Evolutionary conservation across 768 basidiomycete species (phyloP), one percentile per base, ranked within the genome.

Genomic region (Pulveroboletus sp.): DNA sequence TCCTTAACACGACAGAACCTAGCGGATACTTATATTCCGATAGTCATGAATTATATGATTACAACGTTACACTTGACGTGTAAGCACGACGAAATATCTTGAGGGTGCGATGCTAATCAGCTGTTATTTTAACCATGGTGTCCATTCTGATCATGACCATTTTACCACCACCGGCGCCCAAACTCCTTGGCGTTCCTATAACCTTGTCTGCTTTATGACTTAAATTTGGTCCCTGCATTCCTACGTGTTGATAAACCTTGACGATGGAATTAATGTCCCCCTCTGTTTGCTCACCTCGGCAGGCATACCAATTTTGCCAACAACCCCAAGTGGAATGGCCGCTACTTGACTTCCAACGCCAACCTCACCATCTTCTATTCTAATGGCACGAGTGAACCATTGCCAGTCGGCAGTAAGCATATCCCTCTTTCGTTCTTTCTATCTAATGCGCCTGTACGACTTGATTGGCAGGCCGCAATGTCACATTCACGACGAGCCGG

Each of bases 311-410:
- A 85, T 63, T 86, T 91, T 58, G 81, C 71, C n/a, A n/a, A n/a
- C n/a, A n/a, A n/a, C 4, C 83, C 81, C 3, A 70, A 79, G 39
- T 76, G 83, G 65, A 73, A 78, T 10, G 89, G 86, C 6, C 76
- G 83, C 38, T 93, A 91, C 65, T 70, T 96, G 39, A 82, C 89
- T 1, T 88, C 85, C 2, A 95, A 94, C 59, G 86, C 82, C 47
- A 88, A 93, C 69, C 88, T 29, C 14, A 75, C 82, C 47, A 88
- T 93, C 69, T 88, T 29, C 14, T 75, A 78, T 57, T 57, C 69
- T 34, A 47, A 64, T 16, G 73, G 70, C 16, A 51, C 68, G 26
- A 50, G 49, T 2, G 63, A 67, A 50, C 73, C 66, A 38, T 67
- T 75, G 1, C 75, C 77, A 0, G 64, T 78, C 31, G 78, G 80